phyloP scores from a whole-genome alignment of 2,329 filamentous ascomycete species.

The Pseudonectria foliicola region DNA sequence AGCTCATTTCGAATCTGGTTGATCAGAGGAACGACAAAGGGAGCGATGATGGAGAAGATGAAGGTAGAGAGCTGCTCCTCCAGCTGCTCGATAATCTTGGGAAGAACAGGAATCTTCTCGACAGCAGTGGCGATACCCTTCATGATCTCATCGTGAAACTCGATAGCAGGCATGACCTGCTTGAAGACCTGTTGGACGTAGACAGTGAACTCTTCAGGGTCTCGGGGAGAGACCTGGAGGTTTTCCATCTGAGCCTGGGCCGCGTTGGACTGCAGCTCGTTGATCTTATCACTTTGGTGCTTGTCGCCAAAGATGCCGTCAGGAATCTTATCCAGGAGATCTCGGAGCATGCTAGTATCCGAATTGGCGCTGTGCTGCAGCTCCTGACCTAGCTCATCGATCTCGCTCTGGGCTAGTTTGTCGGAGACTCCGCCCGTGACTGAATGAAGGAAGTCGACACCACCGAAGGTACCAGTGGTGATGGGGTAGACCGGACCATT shows the following conservation, averaged over 20 bases:
- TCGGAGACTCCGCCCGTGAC: conserved; percentile 76
- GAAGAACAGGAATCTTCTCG: conserved; percentile 77
- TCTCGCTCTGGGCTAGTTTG: conserved; percentile 85
- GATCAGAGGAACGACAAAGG: conserved; percentile 80
- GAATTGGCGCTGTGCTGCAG: conserved; percentile 57
- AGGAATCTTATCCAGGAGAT: conserved; percentile 76
- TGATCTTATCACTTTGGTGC: conserved; percentile 66
- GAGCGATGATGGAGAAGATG: conserved; percentile 85
- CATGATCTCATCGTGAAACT: conserved; percentile 87
- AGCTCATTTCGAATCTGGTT: conserved; percentile 82
- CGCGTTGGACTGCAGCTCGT: conserved; percentile 73
- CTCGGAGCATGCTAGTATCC: conserved; percentile 68
- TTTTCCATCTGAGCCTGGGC: conserved; percentile 68
- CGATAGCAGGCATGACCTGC: conserved; percentile 81
- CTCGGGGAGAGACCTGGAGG: conserved; percentile 64
- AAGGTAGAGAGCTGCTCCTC: conserved; percentile 84
- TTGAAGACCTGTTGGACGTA: conserved; percentile 66
- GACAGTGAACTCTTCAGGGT: conserved; percentile 77
- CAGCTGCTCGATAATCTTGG: conserved; percentile 77
- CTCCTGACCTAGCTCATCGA: conserved; percentile 80
- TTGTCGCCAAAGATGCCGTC: conserved; percentile 70
- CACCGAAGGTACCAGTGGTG: conserved; percentile 88
- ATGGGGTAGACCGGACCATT: conserved; percentile 66
- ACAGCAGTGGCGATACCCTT: conserved; percentile 70
- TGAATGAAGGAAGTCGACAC: conserved; percentile 88